phyloP scores from a whole-genome alignment of 2,329 filamentous ascomycete species.

The Aspergillus fumigatus region DNA sequence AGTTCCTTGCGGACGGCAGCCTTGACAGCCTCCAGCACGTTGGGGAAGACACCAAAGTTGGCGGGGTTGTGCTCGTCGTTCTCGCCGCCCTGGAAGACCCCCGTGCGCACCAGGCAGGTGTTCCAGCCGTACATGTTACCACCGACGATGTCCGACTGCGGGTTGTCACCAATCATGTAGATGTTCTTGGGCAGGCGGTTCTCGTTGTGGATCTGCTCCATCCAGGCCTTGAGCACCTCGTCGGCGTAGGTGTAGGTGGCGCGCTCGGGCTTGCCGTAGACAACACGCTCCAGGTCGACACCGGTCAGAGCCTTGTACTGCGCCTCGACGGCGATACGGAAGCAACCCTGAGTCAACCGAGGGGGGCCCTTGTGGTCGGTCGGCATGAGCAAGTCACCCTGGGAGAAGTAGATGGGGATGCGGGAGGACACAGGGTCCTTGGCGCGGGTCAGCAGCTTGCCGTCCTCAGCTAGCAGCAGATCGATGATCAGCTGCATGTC shows the following conservation, averaged over 20 bases:
- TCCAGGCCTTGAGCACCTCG: constrained; percentile 67
- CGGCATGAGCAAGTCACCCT: constrained; percentile 62
- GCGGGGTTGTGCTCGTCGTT: constrained; percentile 75
- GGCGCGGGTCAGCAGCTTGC: constrained; percentile 60
- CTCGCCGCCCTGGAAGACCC: constrained; percentile 71
- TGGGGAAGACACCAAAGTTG: constrained; percentile 70
- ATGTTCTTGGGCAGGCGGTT: constrained; percentile 64
- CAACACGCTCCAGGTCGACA: constrained; percentile 67
- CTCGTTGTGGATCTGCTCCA: constrained; percentile 70
- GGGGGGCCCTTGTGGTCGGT: constrained; percentile 59
- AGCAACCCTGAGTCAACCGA: constrained; percentile 69
- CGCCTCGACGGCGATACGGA: constrained; percentile 68
- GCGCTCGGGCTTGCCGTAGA: constrained; percentile 70
- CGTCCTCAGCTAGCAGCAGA: constrained; percentile 63
- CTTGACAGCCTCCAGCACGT: constrained; percentile 68
- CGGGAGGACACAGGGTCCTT: constrained; percentile 62
- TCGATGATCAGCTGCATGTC: constrained; percentile 76
- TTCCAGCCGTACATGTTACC: constrained; percentile 82
- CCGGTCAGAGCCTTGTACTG: constrained; percentile 62
- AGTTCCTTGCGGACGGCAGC: constrained; percentile 64
- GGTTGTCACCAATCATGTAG: constrained; percentile 76
- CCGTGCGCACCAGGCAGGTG: constrained; percentile 71
- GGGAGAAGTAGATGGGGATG: constrained; percentile 71
- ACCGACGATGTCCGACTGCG: constrained; percentile 67
- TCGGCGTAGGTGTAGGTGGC: constrained; percentile 78